Percentiles rank a stretch among this genome's conserved stretches.
Conservation (phyloP, 345 rosid genomes). For the Gossypium raimondii region DNA sequence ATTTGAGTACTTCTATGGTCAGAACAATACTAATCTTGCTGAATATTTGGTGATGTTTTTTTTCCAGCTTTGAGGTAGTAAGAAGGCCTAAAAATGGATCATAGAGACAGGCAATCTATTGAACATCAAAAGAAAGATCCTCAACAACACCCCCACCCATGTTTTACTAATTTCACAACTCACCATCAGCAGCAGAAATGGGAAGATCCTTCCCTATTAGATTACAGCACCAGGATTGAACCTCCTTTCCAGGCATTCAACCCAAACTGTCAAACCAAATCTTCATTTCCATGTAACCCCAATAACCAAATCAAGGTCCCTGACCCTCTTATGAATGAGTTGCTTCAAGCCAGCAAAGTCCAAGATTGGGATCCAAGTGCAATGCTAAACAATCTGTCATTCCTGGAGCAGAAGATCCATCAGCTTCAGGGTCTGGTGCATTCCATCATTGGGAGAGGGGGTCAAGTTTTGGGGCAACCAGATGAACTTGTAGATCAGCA, state of each 20-base stretch:
- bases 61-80: no score
- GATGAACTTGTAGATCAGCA: constrained; percentile 64
- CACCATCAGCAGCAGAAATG: constrained; percentile 52
- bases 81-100: constrained; percentile 47
- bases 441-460: constrained; percentile 48
- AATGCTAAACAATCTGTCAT: constrained; percentile 72
- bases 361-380: constrained; percentile 88
- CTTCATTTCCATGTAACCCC: constrained; percentile 25
- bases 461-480: constrained; percentile 43
- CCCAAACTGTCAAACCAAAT: constrained; percentile 26
- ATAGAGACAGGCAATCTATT: constrained; percentile 33
- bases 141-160: constrained; percentile 9
- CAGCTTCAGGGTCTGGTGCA: constrained; percentile 86
- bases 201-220: constrained; percentile 55
- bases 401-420: constrained; percentile 84
- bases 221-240: constrained; percentile 40
- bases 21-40: not conserved
- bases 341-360: constrained; percentile 33
- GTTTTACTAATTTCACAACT: constrained; percentile 32
- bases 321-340: constrained; percentile 30
- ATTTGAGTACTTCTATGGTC: not conserved
- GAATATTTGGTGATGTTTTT: not conserved
- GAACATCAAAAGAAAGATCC: no score
- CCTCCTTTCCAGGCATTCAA: constrained; percentile 42
- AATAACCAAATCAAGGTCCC: constrained; percentile 33